phyloP scores from a whole-genome alignment of 441 rosid species.

The Sinapis alba region DNA sequence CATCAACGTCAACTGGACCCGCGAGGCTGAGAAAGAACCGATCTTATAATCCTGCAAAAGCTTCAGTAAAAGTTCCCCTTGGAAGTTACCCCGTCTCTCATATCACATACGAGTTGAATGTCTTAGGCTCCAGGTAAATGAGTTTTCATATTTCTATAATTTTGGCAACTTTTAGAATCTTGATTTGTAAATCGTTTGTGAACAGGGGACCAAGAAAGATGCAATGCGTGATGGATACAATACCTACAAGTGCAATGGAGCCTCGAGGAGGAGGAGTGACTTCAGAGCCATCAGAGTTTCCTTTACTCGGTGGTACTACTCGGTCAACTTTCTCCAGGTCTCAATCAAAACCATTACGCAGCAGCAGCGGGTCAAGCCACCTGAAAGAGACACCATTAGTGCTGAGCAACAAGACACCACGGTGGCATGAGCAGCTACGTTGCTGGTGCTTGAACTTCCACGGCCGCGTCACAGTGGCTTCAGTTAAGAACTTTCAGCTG shows the following conservation, averaged over 20 bases:
- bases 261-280: slow-evolving; percentile 51
- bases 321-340: slow-evolving; percentile 41
- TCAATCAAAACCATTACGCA: slow-evolving; percentile 49
- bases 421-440: slow-evolving; percentile 78
- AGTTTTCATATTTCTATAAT: background rate
- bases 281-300: slow-evolving; percentile 51
- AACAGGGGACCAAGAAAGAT: slow-evolving; percentile 74
- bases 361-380: slow-evolving; percentile 36
- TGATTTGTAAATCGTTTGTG: slow-evolving; percentile 6
- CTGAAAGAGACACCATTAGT: slow-evolving; percentile 47
- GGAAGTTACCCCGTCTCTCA: slow-evolving; percentile 62
- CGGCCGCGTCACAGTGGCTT: slow-evolving; percentile 73
- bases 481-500: slow-evolving; percentile 64
- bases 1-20: slow-evolving; percentile 47
- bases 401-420: slow-evolving; percentile 65
- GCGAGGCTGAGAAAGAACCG: slow-evolving; percentile 56
- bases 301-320: slow-evolving; percentile 43
- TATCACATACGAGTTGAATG: slow-evolving; percentile 67
- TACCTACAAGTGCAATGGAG: slow-evolving; percentile 50
- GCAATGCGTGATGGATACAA: slow-evolving; percentile 62
- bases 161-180: background rate
- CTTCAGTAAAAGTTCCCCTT: slow-evolving; percentile 46
- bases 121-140: slow-evolving; percentile 62
- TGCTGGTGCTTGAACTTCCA: slow-evolving; percentile 83
- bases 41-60: slow-evolving; percentile 54